Evolutionary conservation across 306 rosid species (phyloP).

Genomic region (Trichosanthes cucumerina): DNA sequence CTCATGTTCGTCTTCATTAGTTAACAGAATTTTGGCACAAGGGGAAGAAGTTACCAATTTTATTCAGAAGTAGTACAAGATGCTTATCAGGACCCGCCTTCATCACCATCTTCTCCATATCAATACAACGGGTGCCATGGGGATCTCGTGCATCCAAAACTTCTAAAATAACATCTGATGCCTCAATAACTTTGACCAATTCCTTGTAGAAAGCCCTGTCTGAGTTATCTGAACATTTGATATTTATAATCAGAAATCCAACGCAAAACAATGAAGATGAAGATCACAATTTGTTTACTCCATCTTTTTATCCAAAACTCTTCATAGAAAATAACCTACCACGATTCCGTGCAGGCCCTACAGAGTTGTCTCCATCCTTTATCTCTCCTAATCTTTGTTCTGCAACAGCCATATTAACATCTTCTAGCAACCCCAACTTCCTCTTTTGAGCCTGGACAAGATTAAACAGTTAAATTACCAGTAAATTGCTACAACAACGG

Average conservation of each 20-base stretch:
- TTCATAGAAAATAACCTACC: slow-evolving; percentile 29
- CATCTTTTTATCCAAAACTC: not conserved
- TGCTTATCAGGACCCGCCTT: slow-evolving; percentile 68
- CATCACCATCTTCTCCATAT: slow-evolving; percentile 86
- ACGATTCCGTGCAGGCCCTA: slow-evolving; percentile 22
- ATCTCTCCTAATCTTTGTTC: slow-evolving; percentile 14
- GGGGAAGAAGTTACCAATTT: slow-evolving; percentile 52
- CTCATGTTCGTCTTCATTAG: not conserved
- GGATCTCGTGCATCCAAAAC: slow-evolving; percentile 99
- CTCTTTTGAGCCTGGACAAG: slow-evolving; percentile 71
- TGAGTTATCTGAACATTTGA: slow-evolving; percentile 32
- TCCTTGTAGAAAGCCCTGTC: slow-evolving; percentile 88
- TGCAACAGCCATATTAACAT: slow-evolving; percentile 30
- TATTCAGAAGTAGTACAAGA: slow-evolving; percentile 79
- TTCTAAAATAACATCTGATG: slow-evolving; percentile 88
- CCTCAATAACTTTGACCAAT: slow-evolving; percentile 74
- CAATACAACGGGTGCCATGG: slow-evolving; percentile 75
- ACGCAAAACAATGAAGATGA: not conserved
- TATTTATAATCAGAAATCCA: not conserved
- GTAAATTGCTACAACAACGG: not conserved
- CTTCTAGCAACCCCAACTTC: slow-evolving; percentile 67
- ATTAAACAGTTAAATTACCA: not conserved
- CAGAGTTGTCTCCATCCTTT: slow-evolving; percentile 13
- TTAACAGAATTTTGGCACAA: not conserved
- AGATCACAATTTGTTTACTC: not conserved